Evolutionary conservation across 768 basidiomycete genomes (phyloP), one percentile per base, ranked within the genome.

Genomic region (Candolleomyces eurysporus): DNA sequence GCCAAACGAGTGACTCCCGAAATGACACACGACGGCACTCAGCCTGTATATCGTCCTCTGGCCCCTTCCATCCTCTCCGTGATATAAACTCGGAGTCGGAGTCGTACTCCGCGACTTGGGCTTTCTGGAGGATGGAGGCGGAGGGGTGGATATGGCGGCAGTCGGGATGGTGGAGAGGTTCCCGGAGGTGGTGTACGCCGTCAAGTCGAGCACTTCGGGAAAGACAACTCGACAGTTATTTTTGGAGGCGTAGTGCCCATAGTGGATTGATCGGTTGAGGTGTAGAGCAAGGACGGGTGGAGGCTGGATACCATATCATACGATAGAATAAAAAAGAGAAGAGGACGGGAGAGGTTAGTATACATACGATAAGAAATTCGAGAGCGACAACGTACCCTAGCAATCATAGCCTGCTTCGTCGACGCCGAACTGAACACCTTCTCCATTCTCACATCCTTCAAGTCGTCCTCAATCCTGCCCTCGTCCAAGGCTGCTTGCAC

Each of bases 391-490:
- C 36, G 36, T 11, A 36, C 36, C 36, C 36, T 36, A 36, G 94
- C 94, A 62, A 94, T 83, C 89, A 96, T 94, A n/a, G 90, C 88
- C 71, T 92, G 92, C 72, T 94, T 94, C 19, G 91, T 94, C 6
- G 90, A 92, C 19, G 87, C 85, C 57, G 80, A 79, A 65, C 90
- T 89, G 50, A 85, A 73, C 1, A 91, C 87, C 69, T 86, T 88
- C 74, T 95, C 92, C 65, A 96, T 77, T 66, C 84, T 85, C 59
- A 96, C 79, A 30, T 90, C 93, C 65, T 88, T 88, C 56, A 95
- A 62, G 57, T 94, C 91, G 60, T 94, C 90, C 73, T 96, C 92
- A 17, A 95, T 87, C 30, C 91, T 78, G 1, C 88, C 88, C 63
- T 91, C 84, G 2, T 89, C 83, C 30, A 97, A 68, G 7, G 88